Base-by-base conservation (phyloP, 2,329 filamentous ascomycete species). In the Aspergillus jensenii region DNA sequence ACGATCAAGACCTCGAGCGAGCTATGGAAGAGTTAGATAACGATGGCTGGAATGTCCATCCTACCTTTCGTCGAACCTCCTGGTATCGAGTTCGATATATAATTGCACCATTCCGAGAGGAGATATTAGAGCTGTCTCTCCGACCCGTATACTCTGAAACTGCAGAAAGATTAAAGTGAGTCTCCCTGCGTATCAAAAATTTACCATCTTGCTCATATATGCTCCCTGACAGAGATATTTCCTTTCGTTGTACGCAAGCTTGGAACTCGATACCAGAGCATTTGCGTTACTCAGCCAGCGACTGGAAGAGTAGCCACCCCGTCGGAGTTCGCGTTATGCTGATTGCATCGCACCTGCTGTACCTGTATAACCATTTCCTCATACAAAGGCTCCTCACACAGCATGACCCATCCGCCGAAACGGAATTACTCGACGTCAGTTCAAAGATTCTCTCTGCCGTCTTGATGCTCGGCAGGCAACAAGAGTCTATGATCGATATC, bases 321-420 rank as follows among this genome's bases (percentile, higher is more conserved):
- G 49, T 68, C 1, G 61, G 58, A 15, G 64, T 70, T 2, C 68
- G 68, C 21, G 60, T 77, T 1, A 74, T 76, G 73, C 63, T 74
- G 4, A 58, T 64, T 4, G 47, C 67, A 3, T 62, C 60, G 4
- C 69, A 68, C 46, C 44, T 70, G 2, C 58, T 62, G 12, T 68
- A 70, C 25, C 62, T 70, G 0, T 70, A 69, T 46, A 70, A 68
- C 17, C 63, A 67, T 6, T 69, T 70, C 35, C 64, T 71, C 23
- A 58, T 71, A 2, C 62, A 71, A 14, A 52, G 63, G 19, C 58
- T 70, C 2, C 59, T 71, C 23, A 68, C 69, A 6, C 65, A 67
- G 27, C 51, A 65, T 46, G 49, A 73, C 59, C 12, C 62, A 31
- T 41, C 62, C 6, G 60, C 61, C 8, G 62, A 63, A 6, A 14